A percentile compares a stretch with the other conserved stretches of the same genome.
Conservation (phyloP, 768 basidiomycete genomes). For the Clitopilus hobsonii region DNA sequence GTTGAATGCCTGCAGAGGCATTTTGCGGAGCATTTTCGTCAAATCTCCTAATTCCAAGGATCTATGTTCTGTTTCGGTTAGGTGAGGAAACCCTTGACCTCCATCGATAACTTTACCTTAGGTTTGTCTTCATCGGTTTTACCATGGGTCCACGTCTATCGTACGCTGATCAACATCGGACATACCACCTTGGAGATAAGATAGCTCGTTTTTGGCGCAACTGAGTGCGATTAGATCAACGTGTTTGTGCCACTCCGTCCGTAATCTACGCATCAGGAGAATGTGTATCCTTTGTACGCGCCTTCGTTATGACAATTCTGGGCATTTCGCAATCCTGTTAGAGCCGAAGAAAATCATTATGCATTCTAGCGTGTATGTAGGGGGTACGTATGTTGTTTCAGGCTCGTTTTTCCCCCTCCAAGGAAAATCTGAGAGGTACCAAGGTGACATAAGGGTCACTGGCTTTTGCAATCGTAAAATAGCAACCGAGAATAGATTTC, state of each 20-base stretch:
- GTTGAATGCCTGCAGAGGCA: too few relatives aligned
- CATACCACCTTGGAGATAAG: neutral
- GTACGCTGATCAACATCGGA: neutral
- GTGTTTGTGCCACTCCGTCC: neutral
- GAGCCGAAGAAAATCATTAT: too few relatives aligned
- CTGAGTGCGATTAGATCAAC: neutral
- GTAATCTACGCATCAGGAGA: neutral
- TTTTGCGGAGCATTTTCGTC: neutral
- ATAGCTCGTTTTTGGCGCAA: neutral
- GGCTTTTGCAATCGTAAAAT: neutral
- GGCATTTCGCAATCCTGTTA: neutral
- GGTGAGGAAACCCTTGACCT: neutral
- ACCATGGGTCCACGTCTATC: neutral
- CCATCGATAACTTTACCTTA: neutral
- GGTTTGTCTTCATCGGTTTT: neutral
- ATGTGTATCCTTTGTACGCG: neutral
- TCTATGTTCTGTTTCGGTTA: neutral
- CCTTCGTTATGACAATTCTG: neutral
- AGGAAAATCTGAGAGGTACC: neutral
- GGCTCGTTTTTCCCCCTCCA: neutral
- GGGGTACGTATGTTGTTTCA: neutral
- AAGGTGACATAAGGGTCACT: neutral
- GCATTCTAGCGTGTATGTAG: neutral
- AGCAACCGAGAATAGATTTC: neutral
- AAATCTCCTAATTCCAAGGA: too few relatives aligned